These are phyloP conservation scores for Talaromyces adpressus DNA, from an alignment of 495 filamentous ascomycete genomes.

Conservation along the genomic window DNA sequence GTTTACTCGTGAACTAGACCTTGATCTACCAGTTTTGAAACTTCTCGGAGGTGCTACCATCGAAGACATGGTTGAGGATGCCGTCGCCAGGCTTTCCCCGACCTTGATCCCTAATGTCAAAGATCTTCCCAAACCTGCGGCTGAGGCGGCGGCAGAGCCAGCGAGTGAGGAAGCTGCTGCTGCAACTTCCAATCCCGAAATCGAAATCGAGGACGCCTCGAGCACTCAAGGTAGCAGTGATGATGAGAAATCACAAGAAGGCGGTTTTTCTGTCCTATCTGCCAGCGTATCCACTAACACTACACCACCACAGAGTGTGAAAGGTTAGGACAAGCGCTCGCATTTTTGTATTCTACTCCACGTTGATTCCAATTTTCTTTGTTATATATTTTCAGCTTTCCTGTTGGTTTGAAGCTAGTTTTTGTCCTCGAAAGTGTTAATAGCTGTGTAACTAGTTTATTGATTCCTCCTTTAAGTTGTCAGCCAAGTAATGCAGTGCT, in stretches of 20 bases:
- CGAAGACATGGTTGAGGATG: slow-evolving; percentile 5
- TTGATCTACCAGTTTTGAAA: slow-evolving; percentile 12
- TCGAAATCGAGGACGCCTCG: neutral
- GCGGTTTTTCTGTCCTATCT: neutral
- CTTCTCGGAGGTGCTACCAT: slow-evolving; percentile 27
- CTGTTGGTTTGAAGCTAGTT: neutral
- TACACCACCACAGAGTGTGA: neutral
- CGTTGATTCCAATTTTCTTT: neutral
- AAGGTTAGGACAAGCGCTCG: neutral
- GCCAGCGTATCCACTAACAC: neutral
- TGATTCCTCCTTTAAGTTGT: too few species aligned
- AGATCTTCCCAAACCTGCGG: neutral
- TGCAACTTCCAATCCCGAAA: neutral
- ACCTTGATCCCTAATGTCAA: neutral
- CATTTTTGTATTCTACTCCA: neutral
- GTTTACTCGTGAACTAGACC: slow-evolving; percentile 32
- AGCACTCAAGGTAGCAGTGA: neutral
- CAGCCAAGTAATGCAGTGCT: too few species aligned
- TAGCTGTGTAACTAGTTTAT: too few species aligned
- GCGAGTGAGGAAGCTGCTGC: neutral
- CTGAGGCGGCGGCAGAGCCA: neutral
- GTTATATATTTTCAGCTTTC: neutral
- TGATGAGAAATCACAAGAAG: neutral
- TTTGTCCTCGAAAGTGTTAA: too few species aligned
- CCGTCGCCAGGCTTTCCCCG: neutral